phyloP scores from a whole-genome alignment of 129 eudicot genomes.

The Escallonia rubra region DNA sequence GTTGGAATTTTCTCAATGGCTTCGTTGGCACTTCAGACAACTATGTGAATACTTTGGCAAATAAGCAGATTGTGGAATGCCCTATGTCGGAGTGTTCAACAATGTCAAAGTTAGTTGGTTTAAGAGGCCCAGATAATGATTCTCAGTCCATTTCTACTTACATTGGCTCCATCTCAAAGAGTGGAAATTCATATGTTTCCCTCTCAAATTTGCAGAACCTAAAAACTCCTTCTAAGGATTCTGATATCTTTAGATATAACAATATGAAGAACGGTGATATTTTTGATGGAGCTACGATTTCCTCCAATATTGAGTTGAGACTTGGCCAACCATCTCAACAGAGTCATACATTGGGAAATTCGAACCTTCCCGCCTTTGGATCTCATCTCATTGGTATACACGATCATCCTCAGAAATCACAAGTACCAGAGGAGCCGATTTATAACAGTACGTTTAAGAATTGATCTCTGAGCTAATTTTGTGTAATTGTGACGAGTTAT shows the following conservation, averaged over 20 bases:
- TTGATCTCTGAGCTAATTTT: slow-evolving; percentile 1
- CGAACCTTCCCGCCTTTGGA: slow-evolving; percentile 16
- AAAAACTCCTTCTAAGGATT: slow-evolving; percentile 5
- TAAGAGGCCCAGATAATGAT: slow-evolving; percentile 23
- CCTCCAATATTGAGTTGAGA: slow-evolving; percentile 64
- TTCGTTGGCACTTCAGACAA: slow-evolving; percentile 14
- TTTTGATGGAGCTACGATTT: slow-evolving; percentile 23
- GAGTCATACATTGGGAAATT: slow-evolving; percentile 28
- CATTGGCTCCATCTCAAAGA: slow-evolving; percentile 17
- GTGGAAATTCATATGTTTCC: slow-evolving; percentile 22
- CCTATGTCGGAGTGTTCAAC: slow-evolving; percentile 19
- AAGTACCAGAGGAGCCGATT: slow-evolving; percentile 25
- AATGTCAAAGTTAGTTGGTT: slow-evolving; percentile 21
- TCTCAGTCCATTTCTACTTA: slow-evolving; percentile 17
- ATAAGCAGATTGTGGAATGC: slow-evolving; percentile 19
- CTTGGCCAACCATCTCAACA: slow-evolving; percentile 72
- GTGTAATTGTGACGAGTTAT: background rate
- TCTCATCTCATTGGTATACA: slow-evolving; percentile 20
- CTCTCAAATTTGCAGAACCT: slow-evolving; percentile 20
- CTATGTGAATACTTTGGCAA: slow-evolving; percentile 18
- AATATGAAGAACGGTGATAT: slow-evolving; percentile 18
- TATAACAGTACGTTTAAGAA: slow-evolving; percentile 41
- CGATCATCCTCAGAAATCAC: slow-evolving; percentile 19
- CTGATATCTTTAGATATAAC: slow-evolving; percentile 18
- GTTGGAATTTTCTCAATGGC: slow-evolving; percentile 14